A percentile compares a stretch with the other conserved stretches of the same genome.
phyloP scores from a whole-genome alignment of 2,329 filamentous ascomycete species.

The Fusarium sp. region DNA sequence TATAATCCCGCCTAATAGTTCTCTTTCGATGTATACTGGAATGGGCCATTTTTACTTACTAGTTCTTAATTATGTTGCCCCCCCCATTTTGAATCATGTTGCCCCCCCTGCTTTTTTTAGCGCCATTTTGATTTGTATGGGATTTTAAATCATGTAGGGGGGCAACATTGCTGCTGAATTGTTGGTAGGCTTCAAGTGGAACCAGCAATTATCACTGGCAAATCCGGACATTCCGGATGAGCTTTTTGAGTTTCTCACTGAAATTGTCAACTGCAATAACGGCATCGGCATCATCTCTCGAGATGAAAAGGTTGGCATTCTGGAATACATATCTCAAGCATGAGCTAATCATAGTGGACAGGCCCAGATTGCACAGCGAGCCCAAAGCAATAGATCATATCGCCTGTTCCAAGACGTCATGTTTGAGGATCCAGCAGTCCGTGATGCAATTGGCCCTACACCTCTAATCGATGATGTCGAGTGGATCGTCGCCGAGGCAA shows the following conservation, averaged over 20 bases:
- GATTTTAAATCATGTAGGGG: no score
- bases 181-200: constrained; percentile 6
- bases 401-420: constrained; percentile 5
- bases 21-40: no score
- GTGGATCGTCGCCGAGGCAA: constrained; percentile 3
- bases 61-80: no score
- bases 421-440: neutral
- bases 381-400: constrained; percentile 1
- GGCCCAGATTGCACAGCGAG: neutral
- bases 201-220: constrained; percentile 1
- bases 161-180: no score
- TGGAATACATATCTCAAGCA: neutral
- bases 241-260: constrained; percentile 4
- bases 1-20: no score
- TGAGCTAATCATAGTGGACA: neutral
- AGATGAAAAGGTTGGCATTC: neutral
- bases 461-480: neutral
- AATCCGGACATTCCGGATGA: constrained; percentile 5
- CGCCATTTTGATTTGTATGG: no score
- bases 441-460: constrained; percentile 3
- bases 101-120: no score
- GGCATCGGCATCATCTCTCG: constrained; percentile 3
- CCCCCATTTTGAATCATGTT: no score
- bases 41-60: no score
- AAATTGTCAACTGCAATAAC: constrained; percentile 1